Base-by-base conservation (phyloP, 164 flowering plant species). In the Umbilicus rupestris region DNA sequence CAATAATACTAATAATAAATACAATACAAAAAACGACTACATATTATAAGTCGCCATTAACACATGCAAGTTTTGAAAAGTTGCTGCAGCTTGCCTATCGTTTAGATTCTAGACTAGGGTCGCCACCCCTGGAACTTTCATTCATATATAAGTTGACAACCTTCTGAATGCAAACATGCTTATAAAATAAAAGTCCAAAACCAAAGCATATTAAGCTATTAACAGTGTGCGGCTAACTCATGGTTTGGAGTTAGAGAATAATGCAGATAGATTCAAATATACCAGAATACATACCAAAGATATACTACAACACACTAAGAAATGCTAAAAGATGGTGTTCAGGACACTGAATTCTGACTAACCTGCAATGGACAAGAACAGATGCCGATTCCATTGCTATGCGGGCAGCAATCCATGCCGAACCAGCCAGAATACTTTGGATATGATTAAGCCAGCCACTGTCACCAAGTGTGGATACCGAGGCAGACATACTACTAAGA, bases 311-410 rank as follows among this genome's bases (percentile, higher is more conserved):
- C n/a, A n/a, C n/a, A n/a, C n/a, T n/a, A n/a, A n/a, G n/a, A n/a
- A n/a, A n/a, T n/a, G n/a, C n/a, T n/a, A n/a, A n/a, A n/a, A n/a
- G n/a, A n/a, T n/a, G n/a, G n/a, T n/a, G n/a, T n/a, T n/a, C n/a
- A 42, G 46, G 11, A 12, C 46, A 42, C 14, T 42, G 46, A 42
- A 42, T 10, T 42, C 15, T 10, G 46, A 42, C 46, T 42, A 42
- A 93, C 99, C 97, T 95, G 90, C 99, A 95, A 80, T 95, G 99
- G 29, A 95, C 97, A 78, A 95, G 97, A 68, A 95, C 97, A 63
- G 97, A 85, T 10, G 99, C 90, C 57, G 94, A 79, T 73, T 95
- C 99, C 71, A 84, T 37, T 66, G 85, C 94, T 67, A 95, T 81
- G 64, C 92, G 97, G 33, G 97, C 99, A 82, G 99, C 99, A 82